These are phyloP conservation scores for Fusarium zealandicum DNA, from an alignment of 2,329 filamentous ascomycete species.

Conservation along the genomic window DNA sequence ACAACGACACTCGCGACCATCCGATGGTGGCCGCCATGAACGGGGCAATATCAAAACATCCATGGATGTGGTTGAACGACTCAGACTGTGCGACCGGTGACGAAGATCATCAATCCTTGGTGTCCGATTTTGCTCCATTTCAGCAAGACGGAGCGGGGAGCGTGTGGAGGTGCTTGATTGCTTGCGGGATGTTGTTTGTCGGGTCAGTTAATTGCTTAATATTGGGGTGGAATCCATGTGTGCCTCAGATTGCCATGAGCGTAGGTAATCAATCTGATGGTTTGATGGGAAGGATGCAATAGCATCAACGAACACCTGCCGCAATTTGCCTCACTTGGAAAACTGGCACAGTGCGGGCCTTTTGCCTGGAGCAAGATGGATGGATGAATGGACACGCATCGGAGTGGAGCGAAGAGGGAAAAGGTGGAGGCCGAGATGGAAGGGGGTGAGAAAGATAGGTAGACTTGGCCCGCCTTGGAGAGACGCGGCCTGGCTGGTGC, in stretches of 20 bases:
- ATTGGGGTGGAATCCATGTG: slow-evolving; percentile 1
- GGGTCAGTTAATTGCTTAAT: slow-evolving; percentile 4
- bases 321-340: slow-evolving; percentile 26
- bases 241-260: slow-evolving; percentile 8
- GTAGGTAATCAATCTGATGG: slow-evolving; percentile 23
- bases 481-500: slow-evolving; percentile 2
- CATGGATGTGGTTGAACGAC: neutral
- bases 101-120: slow-evolving; percentile 35
- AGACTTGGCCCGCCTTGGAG: neutral
- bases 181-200: slow-evolving; percentile 1
- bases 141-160: slow-evolving; percentile 29
- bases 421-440: slow-evolving; percentile 9
- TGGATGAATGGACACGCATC: neutral
- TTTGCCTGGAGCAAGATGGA: neutral
- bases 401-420: neutral
- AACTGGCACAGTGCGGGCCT: slow-evolving; percentile 26
- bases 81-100: slow-evolving; percentile 15
- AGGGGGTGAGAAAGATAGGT: slow-evolving; percentile 8
- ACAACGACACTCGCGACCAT: slow-evolving; percentile 7
- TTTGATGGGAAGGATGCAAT: slow-evolving; percentile 19
- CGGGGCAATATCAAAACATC: neutral
- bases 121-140: slow-evolving; percentile 26
- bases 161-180: neutral
- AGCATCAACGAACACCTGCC: slow-evolving; percentile 17
- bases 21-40: slow-evolving; percentile 34